phyloP scores from a whole-genome alignment of 257 asterid genomes.

The Rauvolfia tetraphylla region DNA sequence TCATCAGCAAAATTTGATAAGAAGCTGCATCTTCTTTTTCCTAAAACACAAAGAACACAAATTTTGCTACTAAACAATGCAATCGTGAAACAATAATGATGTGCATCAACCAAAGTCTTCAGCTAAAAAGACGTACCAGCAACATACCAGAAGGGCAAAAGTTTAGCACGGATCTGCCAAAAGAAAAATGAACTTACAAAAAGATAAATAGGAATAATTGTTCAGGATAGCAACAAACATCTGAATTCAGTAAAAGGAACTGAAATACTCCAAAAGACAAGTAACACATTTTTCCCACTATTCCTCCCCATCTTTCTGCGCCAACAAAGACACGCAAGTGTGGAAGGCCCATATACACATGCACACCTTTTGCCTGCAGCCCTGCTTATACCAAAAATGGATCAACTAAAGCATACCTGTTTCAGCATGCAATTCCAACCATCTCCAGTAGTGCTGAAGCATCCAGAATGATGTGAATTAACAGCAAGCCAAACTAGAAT shows the following conservation, averaged over 20 bases:
- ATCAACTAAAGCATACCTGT: slow-evolving; percentile 38
- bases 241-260: neutral
- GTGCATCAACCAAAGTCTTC: slow-evolving; percentile 4
- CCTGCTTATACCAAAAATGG: neutral
- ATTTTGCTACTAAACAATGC: slow-evolving; percentile 8
- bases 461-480: slow-evolving; percentile 33
- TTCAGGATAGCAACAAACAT: neutral
- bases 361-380: neutral
- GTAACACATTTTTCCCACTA: neutral
- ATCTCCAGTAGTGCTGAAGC: slow-evolving; percentile 28
- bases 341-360: neutral
- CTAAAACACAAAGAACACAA: slow-evolving; percentile 30
- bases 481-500: slow-evolving; percentile 61
- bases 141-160: slow-evolving; percentile 70
- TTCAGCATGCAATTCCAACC: slow-evolving; percentile 20
- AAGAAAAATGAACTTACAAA: slow-evolving; percentile 22
- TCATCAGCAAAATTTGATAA: slow-evolving; percentile 54
- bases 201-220: neutral
- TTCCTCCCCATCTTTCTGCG: neutral
- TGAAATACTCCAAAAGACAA: neutral
- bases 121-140: slow-evolving; percentile 50
- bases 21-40: slow-evolving; percentile 55
- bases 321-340: neutral
- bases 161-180: slow-evolving; percentile 55
- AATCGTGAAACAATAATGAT: neutral